phyloP scores from a whole-genome alignment of 306 rosid species.

The apple (Malus domestica) region ASM211411v1 NC_041802.1:2020501-2021000 shows the following conservation, averaged over 20 bases:
- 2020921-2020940: background rate
- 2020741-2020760: background rate
- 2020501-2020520: background rate
- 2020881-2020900: background rate
- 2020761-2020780: too few relatives aligned
- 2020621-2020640: background rate
- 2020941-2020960: background rate
- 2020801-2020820: too few relatives aligned
- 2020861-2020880: background rate
- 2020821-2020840: background rate
- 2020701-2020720: background rate
- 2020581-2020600: background rate
- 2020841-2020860: background rate
- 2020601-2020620: background rate
- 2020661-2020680: background rate
- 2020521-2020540: background rate
- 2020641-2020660: background rate
- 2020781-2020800: background rate
- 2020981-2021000: background rate
- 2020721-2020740: background rate
- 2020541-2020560: conserved; percentile 2
- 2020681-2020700: background rate
- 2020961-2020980: background rate
- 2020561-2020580: background rate
- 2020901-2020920: background rate